Base-by-base conservation (phyloP, 495 filamentous ascomycete genomes). In the Lasiosphaeriaceae sp. region DNA sequence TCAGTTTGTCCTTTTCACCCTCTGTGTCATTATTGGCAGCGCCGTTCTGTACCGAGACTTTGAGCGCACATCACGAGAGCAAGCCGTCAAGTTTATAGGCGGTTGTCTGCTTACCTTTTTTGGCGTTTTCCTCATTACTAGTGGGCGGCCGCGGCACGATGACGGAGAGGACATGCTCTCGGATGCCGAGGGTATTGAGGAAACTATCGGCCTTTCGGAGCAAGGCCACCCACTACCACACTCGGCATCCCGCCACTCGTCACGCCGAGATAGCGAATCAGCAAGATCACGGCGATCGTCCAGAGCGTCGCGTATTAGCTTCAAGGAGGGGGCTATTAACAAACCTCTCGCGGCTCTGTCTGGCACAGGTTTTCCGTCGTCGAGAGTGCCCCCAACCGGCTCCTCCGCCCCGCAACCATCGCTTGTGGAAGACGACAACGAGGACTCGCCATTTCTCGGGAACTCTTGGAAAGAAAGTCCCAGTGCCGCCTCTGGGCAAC, bases 1-100 rank as follows among this genome's bases (percentile, higher is more conserved):
- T 12, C 94, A 98, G 66, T 98, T 98, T 62, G 94, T 98, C 23
- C 80, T 96, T 39, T 98, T 98, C 69, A 98, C 94, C 0, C 77
- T 98, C 6, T 96, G 86, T 2, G 94, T 98, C 51, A 97, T 98
- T 64, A 81, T 96, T 50, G 94, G 94, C 46, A 95, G 90, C 68
- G 92, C 94, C 1, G 78, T 98, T 23, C 73, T 98, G 11, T 98
- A 97, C 66, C 84, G 91, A 6, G 94, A 98, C 70, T 98, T 98
- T 64, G 86, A 96, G 66, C 86, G 86, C 3, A 87, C 90, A 8
- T 83, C 83, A 0, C 66, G 75, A 23, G 76, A 82, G 26, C 85
- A 89, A 55, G 87, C 88, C 17, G 70, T 74, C 17, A 96, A 96
- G 64, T 98, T 98, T 61, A 74, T 93, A 34, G 90, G 89, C 4